These are phyloP conservation scores for Discostella stelligeroides DNA, from an alignment of 108 stramenopile genomes.

Conservation along the genomic window DNA sequence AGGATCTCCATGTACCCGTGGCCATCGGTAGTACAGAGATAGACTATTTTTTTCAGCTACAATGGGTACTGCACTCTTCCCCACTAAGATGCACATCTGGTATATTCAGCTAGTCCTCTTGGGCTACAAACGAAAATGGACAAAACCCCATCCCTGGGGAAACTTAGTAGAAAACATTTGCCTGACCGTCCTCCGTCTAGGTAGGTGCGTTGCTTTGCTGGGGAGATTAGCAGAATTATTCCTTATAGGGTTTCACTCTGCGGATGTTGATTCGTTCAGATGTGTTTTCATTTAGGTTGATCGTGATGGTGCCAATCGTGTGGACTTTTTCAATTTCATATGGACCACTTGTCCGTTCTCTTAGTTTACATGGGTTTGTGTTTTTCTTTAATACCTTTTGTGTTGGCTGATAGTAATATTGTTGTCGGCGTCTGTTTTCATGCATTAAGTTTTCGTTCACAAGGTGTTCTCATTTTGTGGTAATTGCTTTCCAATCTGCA, in stretches of 20 bases:
- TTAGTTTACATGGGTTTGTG: conserved; percentile 28
- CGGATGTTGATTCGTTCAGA: conserved; percentile 9
- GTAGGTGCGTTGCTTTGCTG: no score
- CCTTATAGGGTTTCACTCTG: conserved; percentile 3
- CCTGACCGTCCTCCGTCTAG: no score
- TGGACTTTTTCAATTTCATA: conserved; percentile 37
- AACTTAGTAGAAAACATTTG: no score
- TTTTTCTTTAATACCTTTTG: conserved; percentile 29
- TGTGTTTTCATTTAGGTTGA: conserved; percentile 5
- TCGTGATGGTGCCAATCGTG: conserved; percentile 48
- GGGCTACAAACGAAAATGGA: no score
- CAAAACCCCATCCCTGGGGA: no score
- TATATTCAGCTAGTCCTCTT: no score
- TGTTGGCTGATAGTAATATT: conserved; percentile 2
- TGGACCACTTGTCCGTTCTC: conserved; percentile 34
- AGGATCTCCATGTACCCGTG: no score
- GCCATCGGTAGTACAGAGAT: no score
- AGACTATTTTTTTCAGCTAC: no score
- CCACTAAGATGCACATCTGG: no score
- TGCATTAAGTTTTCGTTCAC: background rate
- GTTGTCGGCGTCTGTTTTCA: background rate
- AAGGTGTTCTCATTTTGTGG: background rate
- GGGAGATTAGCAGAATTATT: no score
- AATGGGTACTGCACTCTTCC: no score
- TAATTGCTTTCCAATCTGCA: conserved; percentile 4